Evolutionary conservation across 163 green algal genomes (phyloP).

Genomic region (Scenedesmus sp.): DNA sequence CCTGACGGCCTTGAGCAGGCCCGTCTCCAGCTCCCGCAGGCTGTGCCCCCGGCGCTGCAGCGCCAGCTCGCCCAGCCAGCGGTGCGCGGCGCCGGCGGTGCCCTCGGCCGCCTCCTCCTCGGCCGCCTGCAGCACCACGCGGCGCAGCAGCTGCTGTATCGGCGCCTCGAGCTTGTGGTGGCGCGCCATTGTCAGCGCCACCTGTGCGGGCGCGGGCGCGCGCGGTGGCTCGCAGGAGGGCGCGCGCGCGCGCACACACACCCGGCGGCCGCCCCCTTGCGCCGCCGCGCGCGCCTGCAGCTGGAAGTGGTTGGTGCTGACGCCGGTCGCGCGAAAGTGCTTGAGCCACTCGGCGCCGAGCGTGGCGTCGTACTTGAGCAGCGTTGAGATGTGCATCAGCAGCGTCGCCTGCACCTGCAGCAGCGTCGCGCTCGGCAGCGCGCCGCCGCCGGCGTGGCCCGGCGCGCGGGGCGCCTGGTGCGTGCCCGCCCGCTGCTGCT

Average conservation of each 20-base stretch:
- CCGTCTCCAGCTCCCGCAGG: conserved; percentile 9
- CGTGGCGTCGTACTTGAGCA: conserved; percentile 41
- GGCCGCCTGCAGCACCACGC: conserved; percentile 1
- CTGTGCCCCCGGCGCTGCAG: not conserved
- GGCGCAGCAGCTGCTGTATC: conserved; percentile 42
- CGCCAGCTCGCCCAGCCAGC: not conserved
- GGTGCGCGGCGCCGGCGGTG: not conserved
- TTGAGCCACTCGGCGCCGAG: conserved; percentile 44
- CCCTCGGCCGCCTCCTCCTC: conserved; percentile 3
- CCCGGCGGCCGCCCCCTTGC: no score
- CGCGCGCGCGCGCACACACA: no score
- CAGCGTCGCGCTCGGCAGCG: conserved; percentile 16
- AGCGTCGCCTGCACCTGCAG: conserved; percentile 43
- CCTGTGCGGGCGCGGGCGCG: no score
- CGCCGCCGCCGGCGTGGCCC: not conserved
- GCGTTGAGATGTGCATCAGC: conserved; percentile 43
- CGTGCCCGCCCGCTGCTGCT: not conserved
- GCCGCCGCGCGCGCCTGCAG: conserved; percentile 21
- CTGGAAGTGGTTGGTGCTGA: conserved; percentile 13
- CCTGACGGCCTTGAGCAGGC: conserved; percentile 39
- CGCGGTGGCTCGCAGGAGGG: no score
- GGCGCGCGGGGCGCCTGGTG: not conserved
- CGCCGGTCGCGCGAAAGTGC: not conserved
- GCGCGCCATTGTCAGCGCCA: conserved; percentile 23
- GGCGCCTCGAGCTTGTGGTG: conserved; percentile 39